phyloP scores from a whole-genome alignment of 176 grass and related monocot species.

The Coix lacrymajobi region DNA sequence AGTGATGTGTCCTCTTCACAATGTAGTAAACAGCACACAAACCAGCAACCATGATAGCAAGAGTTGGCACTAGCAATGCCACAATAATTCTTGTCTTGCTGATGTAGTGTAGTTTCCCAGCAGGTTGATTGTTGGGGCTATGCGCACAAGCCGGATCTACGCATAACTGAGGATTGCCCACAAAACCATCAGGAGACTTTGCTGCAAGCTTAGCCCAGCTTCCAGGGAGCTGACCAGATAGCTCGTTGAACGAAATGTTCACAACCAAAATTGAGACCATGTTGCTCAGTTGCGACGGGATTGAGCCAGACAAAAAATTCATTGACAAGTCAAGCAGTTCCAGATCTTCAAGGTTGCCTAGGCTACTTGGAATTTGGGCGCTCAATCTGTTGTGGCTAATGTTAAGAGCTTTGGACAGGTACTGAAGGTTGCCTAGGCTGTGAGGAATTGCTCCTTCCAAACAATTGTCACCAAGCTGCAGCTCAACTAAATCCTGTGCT shows the following conservation, averaged over 20 bases:
- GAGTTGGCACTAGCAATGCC: not conserved
- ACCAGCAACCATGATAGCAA: not conserved
- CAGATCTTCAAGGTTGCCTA: constrained; percentile 51
- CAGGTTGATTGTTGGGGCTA: not conserved
- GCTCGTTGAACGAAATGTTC: constrained; percentile 57
- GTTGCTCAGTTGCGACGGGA: constrained; percentile 33
- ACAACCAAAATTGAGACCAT: constrained; percentile 53
- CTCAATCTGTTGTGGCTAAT: constrained; percentile 49
- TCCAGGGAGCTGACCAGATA: constrained; percentile 25
- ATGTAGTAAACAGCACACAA: constrained; percentile 20
- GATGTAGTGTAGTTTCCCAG: not conserved
- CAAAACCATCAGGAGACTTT: constrained; percentile 28
- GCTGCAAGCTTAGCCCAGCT: constrained; percentile 33
- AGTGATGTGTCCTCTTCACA: not conserved
- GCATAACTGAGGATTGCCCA: constrained; percentile 36
- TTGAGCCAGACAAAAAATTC: constrained; percentile 43
- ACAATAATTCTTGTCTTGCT: not conserved
- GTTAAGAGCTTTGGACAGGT: constrained; percentile 47
- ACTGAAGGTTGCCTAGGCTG: constrained; percentile 58
- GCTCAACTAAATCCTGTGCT: constrained; percentile 38
- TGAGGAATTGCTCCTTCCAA: constrained; percentile 40
- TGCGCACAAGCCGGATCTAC: not conserved
- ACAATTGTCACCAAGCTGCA: constrained; percentile 53
- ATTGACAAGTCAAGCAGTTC: constrained; percentile 53
- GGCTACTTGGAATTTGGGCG: constrained; percentile 41